Conservation (phyloP, 148 eudicot species). For the Camellia japonica region DNA sequence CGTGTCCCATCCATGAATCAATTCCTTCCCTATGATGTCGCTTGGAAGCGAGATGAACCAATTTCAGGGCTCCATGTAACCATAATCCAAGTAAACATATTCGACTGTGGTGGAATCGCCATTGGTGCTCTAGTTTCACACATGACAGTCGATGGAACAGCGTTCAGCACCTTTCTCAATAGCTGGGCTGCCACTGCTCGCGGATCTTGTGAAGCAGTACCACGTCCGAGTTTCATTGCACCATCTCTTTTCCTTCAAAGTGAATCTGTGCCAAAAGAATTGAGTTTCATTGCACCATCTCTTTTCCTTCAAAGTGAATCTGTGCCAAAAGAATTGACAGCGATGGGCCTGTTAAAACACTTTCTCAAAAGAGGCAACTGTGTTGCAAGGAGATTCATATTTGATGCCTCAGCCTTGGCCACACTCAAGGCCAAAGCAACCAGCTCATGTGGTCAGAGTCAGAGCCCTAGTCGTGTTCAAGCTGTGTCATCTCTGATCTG, state of each 20-base stretch:
- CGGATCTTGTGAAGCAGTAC: neutral
- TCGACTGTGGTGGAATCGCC: constrained; percentile 17
- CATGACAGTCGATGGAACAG: constrained; percentile 1
- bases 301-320: constrained; percentile 5
- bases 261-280: neutral
- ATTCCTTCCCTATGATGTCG: neutral
- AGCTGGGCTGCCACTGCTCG: constrained; percentile 5
- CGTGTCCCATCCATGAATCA: neutral
- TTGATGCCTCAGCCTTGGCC: neutral
- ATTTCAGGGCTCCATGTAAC: neutral
- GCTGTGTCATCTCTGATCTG: constrained; percentile 4
- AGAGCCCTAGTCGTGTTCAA: neutral
- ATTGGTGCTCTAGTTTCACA: neutral
- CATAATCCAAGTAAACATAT: constrained; percentile 13
- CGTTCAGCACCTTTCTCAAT: neutral
- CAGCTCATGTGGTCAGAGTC: too few relatives aligned
- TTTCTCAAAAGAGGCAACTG: neutral
- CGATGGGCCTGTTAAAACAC: neutral
- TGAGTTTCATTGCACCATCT: neutral
- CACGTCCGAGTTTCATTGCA: neutral
- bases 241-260: constrained; percentile 14
- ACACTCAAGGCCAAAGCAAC: neutral
- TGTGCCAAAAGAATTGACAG: neutral
- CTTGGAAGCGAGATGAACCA: neutral
- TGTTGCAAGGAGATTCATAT: constrained; percentile 9